phyloP scores from a whole-genome alignment of 495 filamentous ascomycete genomes.

The Penicillium mononematosum region DNA sequence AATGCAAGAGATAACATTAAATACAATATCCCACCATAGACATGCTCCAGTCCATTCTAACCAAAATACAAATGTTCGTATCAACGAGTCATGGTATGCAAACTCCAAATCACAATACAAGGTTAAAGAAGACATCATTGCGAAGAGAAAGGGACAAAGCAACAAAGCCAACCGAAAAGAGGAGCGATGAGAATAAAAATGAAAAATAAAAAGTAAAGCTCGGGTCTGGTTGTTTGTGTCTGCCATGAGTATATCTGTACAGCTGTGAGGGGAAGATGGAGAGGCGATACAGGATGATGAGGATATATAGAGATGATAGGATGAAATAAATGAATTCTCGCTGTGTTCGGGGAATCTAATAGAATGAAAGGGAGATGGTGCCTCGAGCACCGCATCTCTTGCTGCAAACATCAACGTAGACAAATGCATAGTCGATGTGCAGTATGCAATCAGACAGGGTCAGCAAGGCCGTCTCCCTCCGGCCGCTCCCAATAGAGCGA shows the following conservation, averaged over 20 bases:
- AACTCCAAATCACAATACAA: slow-evolving; percentile 8
- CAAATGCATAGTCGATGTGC: slow-evolving; percentile 3
- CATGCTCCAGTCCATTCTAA: slow-evolving; percentile 11
- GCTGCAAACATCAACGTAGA: slow-evolving; percentile 16
- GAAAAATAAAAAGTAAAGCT: neutral
- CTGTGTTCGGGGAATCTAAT: slow-evolving; percentile 35
- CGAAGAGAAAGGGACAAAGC: neutral
- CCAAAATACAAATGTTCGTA: slow-evolving; percentile 6
- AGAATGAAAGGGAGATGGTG: slow-evolving; percentile 18
- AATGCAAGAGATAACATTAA: slow-evolving; percentile 5
- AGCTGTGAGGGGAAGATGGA: neutral
- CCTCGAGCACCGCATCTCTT: slow-evolving; percentile 14
- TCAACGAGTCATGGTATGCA: slow-evolving; percentile 14
- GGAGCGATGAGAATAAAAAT: neutral
- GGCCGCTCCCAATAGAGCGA: neutral
- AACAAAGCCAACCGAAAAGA: neutral
- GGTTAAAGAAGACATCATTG: slow-evolving; percentile 5
- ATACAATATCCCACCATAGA: slow-evolving; percentile 1
- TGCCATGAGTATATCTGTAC: slow-evolving; percentile 11
- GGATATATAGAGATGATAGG: slow-evolving; percentile 10
- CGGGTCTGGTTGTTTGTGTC: neutral
- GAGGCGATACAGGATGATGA: slow-evolving; percentile 3
- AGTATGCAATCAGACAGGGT: slow-evolving; percentile 5
- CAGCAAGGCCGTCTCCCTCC: slow-evolving; percentile 1
- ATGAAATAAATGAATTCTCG: slow-evolving; percentile 19